These are phyloP conservation scores for Desmodesmus armatus DNA, from an alignment of 139 green algal species.

Conservation along the genomic window DNA sequence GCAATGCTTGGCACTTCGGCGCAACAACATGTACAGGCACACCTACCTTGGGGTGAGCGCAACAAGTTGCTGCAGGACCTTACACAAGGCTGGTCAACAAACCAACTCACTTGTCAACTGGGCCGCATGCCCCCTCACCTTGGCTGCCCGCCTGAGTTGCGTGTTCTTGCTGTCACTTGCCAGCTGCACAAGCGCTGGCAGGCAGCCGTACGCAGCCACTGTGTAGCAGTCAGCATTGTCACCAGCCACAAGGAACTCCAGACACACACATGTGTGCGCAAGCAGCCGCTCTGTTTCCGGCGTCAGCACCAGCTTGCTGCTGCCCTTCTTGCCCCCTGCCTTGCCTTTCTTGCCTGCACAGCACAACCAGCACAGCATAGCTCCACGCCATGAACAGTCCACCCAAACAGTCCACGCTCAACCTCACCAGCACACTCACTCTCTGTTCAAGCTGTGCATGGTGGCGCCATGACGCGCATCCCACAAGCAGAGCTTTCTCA, in stretches of 20 bases:
- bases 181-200: conserved; percentile 19
- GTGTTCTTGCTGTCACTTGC: conserved; percentile 5
- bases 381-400: too few species aligned
- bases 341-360: conserved; percentile 22
- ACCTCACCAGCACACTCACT: too few species aligned
- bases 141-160: conserved; percentile 5
- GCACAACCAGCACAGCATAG: too few species aligned
- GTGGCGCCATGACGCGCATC: neutral
- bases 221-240: conserved; percentile 21
- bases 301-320: neutral
- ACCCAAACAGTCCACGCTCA: too few species aligned
- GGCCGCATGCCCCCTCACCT: neutral
- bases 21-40: too few species aligned
- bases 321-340: conserved; percentile 9
- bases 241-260: conserved; percentile 33
- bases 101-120: neutral
- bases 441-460: neutral
- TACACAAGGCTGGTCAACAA: too few species aligned
- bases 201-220: conserved; percentile 11
- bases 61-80: too few species aligned
- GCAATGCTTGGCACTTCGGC: too few species aligned
- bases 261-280: neutral
- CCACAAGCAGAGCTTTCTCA: neutral
- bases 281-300: conserved; percentile 18
- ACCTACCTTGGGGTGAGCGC: too few species aligned